Evolutionary conservation across 257 asterid species (phyloP), one percentile per base, ranked within the genome.

Genomic region (Osmanthus fragrans): DNA sequence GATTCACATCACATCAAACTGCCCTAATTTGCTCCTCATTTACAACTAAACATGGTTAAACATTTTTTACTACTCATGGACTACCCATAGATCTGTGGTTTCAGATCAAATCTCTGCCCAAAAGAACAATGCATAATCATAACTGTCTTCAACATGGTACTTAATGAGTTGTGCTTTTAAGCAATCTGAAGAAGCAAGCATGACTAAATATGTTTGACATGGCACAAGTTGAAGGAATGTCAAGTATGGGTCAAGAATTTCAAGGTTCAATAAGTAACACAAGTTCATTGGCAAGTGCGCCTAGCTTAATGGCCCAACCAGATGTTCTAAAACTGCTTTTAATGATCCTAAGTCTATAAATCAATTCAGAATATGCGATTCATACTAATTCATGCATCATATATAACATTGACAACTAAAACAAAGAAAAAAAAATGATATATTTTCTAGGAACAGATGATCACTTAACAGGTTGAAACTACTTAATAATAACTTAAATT

Each of bases 21-120:
- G 65, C 65, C n/a, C 71, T 33, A 2, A 64, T 72, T 71, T 73
- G 54, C 70, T 25, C 69, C 69, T 64, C 58, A n/a, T 54, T 54
- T n/a, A 60, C 32, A 30, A 70, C n/a, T 54, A 7, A 60, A 63
- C 67, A 36, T 23, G 63, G 15, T 67, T 15, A 65, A 39, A 21
- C 37, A 29, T 40, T 33, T 32, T 29, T 30, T 29, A 34, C 27
- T 16, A 58, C 19, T 51, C 45, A 54, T 15, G n/a, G 18, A 56
- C 58, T 15, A n/a, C 37, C 4, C 16, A 25, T 27, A 42, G 40
- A 37, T 30, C 47, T 30, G 56, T 23, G 77, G 23, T 25, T 33
- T 58, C 19, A 4, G 63, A 8, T 15, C 74, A 1, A 60, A 16
- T 4, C 40, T 16, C 49, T 29, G 33, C 9, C 77, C 63, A 47